Base-by-base conservation (phyloP, 495 filamentous ascomycete genomes). In the Trichoderma gamsii region DNA sequence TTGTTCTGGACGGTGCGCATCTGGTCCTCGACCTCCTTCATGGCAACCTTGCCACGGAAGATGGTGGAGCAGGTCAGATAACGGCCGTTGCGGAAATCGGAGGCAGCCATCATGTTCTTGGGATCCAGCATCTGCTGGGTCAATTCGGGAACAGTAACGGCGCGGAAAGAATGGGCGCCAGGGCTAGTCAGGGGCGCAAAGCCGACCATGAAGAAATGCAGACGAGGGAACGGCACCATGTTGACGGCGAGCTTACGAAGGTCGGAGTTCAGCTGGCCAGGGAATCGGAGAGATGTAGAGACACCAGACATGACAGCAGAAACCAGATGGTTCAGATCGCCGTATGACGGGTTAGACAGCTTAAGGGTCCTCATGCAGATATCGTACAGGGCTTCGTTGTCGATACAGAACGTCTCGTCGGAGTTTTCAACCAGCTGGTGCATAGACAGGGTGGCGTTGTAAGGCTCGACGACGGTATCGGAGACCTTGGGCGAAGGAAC, bases 71-170 rank as follows among this genome's bases (percentile, higher is more conserved):
- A 99, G 70, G 95, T 99, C 70, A 99, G 89, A 84, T 99, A 99
- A 72, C 95, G 96, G 75, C 95, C 95, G 79, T 99, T 99, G 74
- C 95, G 90, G 91, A 99, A 99, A 84, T 99, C 95, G 67, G 93
- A 95, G 67, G 95, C 95, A 81, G 95, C 95, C 95, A 99, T 99
- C 95, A 99, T 99, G 88, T 99, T 99, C 91, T 99, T 99, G 76
- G 95, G 95, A 85, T 99, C 95, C 85, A 92, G 98, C 93, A 99
- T 99, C 82, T 99, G 95, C 86, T 99, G 95, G 77, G 95, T 99
- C 81, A 99, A 87, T 87, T 99, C 95, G 46, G 96, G 95, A 69
- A 99, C 95, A 76, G 88, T 91, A 79, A 99, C 89, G 70, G 96
- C 93, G 78, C 95, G 96, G 95, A 98, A 99, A 71, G 89, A 89